Percentiles rank a stretch among this genome's conserved stretches.
phyloP scores from a whole-genome alignment of 306 rosid genomes.

The Oemleria cerasiformis region DNA sequence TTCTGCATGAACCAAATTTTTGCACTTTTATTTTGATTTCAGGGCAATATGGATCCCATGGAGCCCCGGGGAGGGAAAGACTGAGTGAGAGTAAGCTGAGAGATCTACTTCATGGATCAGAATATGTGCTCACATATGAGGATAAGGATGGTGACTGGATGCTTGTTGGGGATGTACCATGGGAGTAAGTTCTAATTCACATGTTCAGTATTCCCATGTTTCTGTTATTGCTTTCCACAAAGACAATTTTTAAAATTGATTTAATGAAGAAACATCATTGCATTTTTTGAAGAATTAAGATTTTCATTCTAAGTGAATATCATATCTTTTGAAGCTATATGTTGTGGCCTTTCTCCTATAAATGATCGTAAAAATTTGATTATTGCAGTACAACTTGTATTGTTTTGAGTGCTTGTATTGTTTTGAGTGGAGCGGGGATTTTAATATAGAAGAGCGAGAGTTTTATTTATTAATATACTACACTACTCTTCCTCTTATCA shows the following conservation, averaged over 20 bases:
- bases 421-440: background rate
- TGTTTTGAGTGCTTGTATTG: background rate
- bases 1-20: slow-evolving; percentile 23
- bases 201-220: background rate
- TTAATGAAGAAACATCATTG: background rate
- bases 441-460: background rate
- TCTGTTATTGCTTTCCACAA: background rate
- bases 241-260: background rate
- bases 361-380: background rate
- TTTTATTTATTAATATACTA: background rate
- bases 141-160: slow-evolving; percentile 99
- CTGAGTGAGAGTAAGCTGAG: slow-evolving; percentile 91
- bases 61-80: slow-evolving; percentile 68
- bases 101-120: slow-evolving; percentile 93
- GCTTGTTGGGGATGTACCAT: slow-evolving; percentile 99
- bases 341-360: background rate
- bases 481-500: background rate
- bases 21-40: slow-evolving; percentile 29
- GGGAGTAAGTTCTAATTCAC: slow-evolving; percentile 68
- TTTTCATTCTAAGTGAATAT: background rate
- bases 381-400: background rate
- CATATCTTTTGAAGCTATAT: background rate
- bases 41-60: slow-evolving; percentile 92
- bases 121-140: slow-evolving; percentile 84
- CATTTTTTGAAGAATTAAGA: background rate